phyloP scores from a whole-genome alignment of 768 basidiomycete genomes.

The Calocera cornea region DNA sequence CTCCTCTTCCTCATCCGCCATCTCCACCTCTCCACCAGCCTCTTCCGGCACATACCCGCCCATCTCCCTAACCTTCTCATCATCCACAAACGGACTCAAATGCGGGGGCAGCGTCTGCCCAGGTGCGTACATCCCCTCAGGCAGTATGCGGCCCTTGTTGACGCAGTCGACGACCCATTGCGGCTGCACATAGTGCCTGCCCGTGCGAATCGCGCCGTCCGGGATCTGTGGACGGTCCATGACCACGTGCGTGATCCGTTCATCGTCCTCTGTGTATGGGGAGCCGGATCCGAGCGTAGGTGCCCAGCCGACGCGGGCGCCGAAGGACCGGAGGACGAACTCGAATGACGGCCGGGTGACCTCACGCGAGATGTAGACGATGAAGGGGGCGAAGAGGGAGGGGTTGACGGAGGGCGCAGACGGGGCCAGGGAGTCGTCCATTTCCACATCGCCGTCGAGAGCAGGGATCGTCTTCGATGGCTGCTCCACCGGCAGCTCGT shows the following conservation, averaged over 20 bases:
- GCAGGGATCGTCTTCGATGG: conserved; percentile 20
- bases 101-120: conserved; percentile 85
- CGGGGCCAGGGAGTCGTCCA: conserved; percentile 18
- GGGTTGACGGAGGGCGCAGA: conserved; percentile 35
- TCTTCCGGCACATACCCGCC: conserved; percentile 24
- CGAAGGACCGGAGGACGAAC: conserved; percentile 82
- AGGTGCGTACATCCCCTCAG: conserved; percentile 75
- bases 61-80: conserved; percentile 37
- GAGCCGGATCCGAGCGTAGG: conserved; percentile 68
- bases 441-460: conserved; percentile 17
- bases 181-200: conserved; percentile 81
- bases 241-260: conserved; percentile 85
- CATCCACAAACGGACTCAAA: conserved; percentile 85
- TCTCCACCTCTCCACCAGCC: conserved; percentile 22
- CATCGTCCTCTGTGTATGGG: conserved; percentile 60
- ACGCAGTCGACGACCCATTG: conserved; percentile 97
- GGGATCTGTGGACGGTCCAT: conserved; percentile 64
- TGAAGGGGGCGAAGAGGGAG: conserved; percentile 71
- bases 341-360: conserved; percentile 85
- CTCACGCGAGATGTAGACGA: conserved; percentile 89
- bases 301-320: conserved; percentile 86
- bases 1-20: conserved; percentile 22
- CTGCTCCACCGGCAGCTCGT: conserved; percentile 18
- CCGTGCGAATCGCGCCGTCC: conserved; percentile 17
- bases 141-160: conserved; percentile 70